Percentiles rank a stretch among this genome's conserved stretches.
These are phyloP conservation scores for Aspergillus homomorphus DNA, from an alignment of 495 filamentous ascomycete genomes.

Conservation along the genomic window DNA sequence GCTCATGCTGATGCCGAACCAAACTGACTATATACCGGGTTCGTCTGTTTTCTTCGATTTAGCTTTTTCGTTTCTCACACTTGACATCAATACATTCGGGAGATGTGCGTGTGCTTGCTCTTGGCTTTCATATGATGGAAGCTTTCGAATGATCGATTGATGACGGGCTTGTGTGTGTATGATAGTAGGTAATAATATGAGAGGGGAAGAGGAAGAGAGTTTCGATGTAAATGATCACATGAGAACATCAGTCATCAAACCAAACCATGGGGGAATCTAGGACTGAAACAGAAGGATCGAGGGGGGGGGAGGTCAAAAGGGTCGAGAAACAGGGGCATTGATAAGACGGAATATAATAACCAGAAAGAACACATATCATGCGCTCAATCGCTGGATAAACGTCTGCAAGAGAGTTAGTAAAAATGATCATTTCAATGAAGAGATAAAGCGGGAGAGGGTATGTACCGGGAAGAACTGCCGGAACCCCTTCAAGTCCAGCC, in stretches of 20 bases:
- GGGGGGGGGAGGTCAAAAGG: slow-evolving; percentile 5
- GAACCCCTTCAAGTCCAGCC: slow-evolving; percentile 51
- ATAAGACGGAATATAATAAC: slow-evolving; percentile 16
- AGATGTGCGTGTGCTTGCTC: not conserved
- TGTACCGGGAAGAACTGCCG: slow-evolving; percentile 53
- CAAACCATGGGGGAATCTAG: slow-evolving; percentile 45
- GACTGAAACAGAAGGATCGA: slow-evolving; percentile 17
- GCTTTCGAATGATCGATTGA: not conserved
- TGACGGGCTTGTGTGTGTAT: not conserved
- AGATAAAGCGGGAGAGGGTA: slow-evolving; percentile 2
- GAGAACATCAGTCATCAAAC: slow-evolving; percentile 28
- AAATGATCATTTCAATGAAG: not conserved
- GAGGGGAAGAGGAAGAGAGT: slow-evolving; percentile 1
- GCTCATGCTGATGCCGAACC: not conserved
- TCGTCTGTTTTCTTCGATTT: not conserved
- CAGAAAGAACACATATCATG: slow-evolving; percentile 27
- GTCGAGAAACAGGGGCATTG: slow-evolving; percentile 19
- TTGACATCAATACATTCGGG: not conserved
- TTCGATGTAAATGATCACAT: slow-evolving; percentile 10
- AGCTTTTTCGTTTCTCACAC: not conserved
- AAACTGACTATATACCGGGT: not conserved
- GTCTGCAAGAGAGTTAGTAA: slow-evolving; percentile 21
- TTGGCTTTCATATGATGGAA: not conserved
- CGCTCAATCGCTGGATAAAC: slow-evolving; percentile 50
- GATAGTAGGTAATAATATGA: slow-evolving; percentile 1